A percentile compares a stretch with the other conserved stretches of the same genome.
Evolutionary conservation across 345 rosid species (phyloP).

Genomic region (Jatropha curcas): DNA sequence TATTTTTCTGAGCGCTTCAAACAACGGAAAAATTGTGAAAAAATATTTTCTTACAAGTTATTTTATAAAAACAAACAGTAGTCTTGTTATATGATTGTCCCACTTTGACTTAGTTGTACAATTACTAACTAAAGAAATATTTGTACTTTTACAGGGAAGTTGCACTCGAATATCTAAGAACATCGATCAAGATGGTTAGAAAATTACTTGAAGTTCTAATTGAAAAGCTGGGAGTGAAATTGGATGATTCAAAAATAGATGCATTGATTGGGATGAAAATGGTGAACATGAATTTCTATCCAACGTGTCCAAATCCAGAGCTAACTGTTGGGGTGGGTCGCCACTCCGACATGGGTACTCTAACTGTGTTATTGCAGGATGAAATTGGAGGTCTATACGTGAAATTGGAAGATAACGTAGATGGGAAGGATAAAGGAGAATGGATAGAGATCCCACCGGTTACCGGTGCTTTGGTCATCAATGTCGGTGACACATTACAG

Average conservation of each 20-base stretch:
- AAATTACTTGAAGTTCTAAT: constrained; percentile 39
- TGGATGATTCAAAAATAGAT: constrained; percentile 40
- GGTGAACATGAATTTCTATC: constrained; percentile 64
- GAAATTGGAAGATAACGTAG: constrained; percentile 33
- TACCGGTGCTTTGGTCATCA: constrained; percentile 23
- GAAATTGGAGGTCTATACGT: constrained; percentile 66
- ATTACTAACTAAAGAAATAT: neutral
- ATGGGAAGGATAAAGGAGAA: constrained; percentile 24
- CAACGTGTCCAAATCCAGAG: constrained; percentile 58
- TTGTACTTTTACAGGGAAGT: constrained; percentile 38
- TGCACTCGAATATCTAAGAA: constrained; percentile 45
- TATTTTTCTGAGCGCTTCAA: too few relatives aligned
- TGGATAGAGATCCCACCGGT: constrained; percentile 24
- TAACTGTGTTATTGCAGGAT: constrained; percentile 59
- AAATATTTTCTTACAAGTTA: too few relatives aligned
- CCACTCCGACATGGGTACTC: constrained; percentile 61
- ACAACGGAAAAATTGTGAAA: too few relatives aligned
- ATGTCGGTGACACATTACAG: constrained; percentile 22
- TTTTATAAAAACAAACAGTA: too few relatives aligned
- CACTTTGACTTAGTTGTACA: neutral
- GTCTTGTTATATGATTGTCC: too few relatives aligned
- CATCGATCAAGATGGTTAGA: constrained; percentile 44
- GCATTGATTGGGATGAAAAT: constrained; percentile 39
- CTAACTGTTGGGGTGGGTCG: constrained; percentile 63
- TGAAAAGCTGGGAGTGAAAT: constrained; percentile 40